Conservation (phyloP, 208 protist genomes). For the Crithidia mellificae region DNA sequence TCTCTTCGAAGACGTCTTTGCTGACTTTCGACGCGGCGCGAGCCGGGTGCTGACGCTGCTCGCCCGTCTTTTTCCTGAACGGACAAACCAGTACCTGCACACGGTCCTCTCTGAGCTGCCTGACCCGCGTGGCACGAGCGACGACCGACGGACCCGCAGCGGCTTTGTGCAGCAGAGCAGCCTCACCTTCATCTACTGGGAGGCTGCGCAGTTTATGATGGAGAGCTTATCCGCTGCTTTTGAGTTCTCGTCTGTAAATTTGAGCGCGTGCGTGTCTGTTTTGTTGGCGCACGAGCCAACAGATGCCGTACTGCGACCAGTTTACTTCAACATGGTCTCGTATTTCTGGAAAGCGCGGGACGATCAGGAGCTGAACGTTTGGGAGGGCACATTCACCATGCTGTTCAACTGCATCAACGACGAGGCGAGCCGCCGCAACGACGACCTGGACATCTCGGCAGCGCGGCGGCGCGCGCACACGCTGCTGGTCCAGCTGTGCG, state of each 20-base stretch:
- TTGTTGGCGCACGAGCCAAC: conserved; percentile 44
- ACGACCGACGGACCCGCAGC: conserved; percentile 58
- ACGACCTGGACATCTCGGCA: conserved; percentile 40
- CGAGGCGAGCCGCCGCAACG: not conserved
- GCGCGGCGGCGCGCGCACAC: conserved; percentile 61
- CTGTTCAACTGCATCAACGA: conserved; percentile 57
- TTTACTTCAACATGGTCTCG: conserved; percentile 84
- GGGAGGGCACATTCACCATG: conserved; percentile 60
- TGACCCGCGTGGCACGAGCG: conserved; percentile 46
- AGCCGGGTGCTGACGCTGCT: conserved; percentile 45
- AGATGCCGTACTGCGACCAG: conserved; percentile 78
- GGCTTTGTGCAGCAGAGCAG: conserved; percentile 78
- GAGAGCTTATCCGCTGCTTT: conserved; percentile 65
- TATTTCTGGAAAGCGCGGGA: conserved; percentile 73
- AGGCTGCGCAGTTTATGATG: conserved; percentile 75
- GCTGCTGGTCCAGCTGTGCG: conserved; percentile 47
- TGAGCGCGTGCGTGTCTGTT: conserved; percentile 48
- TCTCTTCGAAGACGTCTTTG: conserved; percentile 58
- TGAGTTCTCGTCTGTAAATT: conserved; percentile 39
- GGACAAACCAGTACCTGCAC: conserved; percentile 57
- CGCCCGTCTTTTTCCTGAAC: conserved; percentile 47
- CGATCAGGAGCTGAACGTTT: conserved; percentile 50
- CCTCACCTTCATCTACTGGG: conserved; percentile 69
- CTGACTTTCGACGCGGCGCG: conserved; percentile 56
- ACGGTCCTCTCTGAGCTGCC: conserved; percentile 42